Evolutionary conservation across 192 early-diverging fungal genomes (phyloP), one percentile per base, ranked within the genome.

Genomic region (Coemansia sp.): DNA sequence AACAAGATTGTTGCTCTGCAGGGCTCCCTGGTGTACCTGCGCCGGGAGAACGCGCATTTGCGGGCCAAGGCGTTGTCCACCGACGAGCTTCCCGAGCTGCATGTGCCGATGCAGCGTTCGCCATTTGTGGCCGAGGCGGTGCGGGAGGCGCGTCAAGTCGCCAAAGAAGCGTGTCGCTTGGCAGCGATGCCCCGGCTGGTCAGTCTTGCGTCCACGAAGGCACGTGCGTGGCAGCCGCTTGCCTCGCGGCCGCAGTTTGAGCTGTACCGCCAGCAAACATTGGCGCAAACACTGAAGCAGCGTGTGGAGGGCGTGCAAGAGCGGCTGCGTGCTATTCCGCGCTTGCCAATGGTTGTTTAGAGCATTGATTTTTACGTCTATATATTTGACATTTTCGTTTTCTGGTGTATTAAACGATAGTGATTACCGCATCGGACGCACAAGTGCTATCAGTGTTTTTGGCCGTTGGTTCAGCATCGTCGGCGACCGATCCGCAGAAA

Each of bases 31-130:
- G 77, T 87, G 12, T 94, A 85, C 66, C 53, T 95, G 63, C 88
- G 92, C 29, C 79, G 84, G 53, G 94, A 97, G 69, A 95, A 94
- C 73, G 84, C 89, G 22, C 86, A 89, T 8, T 64, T 97, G 65
- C 93, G 92, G 59, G 85, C 86, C 6, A 71, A 76, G 21, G 84
- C 60, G 21, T 24, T 72, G 60, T 65, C 60, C 3, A 63, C 55
- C 51, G 10, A 23, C 27, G 45, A 24, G n/a, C 8, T 58, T 50
- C 72, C 62, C 53, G 65, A 68, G 21, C 8, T 64, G 23, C 45
- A 19, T 12, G 15, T 19, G 3, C 52, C 58, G 10, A 11, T 14
- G 14, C 27, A 43, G 15, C 24, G 38, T 7, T 2, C 50, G 15
- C 10, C 59, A 9, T 70, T 48, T 5, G 23, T 62, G 21, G 50